Conservation (phyloP, 2,329 filamentous ascomycete genomes). For the Penicillium sp. region DNA sequence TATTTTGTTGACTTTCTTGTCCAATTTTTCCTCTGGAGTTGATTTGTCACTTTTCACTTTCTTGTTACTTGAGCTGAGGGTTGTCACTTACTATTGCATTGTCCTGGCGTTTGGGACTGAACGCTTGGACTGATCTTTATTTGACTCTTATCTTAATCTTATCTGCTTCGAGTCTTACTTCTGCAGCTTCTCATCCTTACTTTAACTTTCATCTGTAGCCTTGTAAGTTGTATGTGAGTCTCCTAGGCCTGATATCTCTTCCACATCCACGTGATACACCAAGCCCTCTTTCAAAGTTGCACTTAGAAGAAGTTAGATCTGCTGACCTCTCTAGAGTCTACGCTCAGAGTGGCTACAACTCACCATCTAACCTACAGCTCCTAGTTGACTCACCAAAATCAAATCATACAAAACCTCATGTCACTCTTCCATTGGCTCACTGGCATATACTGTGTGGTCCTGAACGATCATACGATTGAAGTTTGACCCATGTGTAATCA, state of each 20-base stretch:
- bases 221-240: background rate
- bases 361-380: too few relatives aligned
- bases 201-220: background rate
- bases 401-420: too few relatives aligned
- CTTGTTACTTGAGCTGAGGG: conserved; percentile 21
- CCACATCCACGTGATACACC: background rate
- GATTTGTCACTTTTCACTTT: conserved; percentile 9
- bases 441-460: too few relatives aligned
- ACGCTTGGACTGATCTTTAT: conserved; percentile 6
- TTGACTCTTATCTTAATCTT: background rate
- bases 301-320: too few relatives aligned
- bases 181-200: background rate
- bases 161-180: background rate
- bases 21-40: conserved; percentile 7
- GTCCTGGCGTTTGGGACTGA: conserved; percentile 27
- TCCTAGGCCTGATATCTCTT: background rate
- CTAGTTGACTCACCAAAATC: too few relatives aligned
- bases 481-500: too few relatives aligned
- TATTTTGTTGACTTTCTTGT: conserved; percentile 7
- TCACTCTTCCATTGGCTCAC: too few relatives aligned
- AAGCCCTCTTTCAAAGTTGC: background rate
- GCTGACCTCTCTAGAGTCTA: too few relatives aligned
- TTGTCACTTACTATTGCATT: conserved; percentile 24
- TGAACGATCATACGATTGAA: too few relatives aligned
- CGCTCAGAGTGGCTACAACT: too few relatives aligned